Evolutionary conservation across 2,329 filamentous ascomycete genomes (phyloP), one percentile per base, ranked within the genome.

Genomic region (Hymenoscyphus repandus): DNA sequence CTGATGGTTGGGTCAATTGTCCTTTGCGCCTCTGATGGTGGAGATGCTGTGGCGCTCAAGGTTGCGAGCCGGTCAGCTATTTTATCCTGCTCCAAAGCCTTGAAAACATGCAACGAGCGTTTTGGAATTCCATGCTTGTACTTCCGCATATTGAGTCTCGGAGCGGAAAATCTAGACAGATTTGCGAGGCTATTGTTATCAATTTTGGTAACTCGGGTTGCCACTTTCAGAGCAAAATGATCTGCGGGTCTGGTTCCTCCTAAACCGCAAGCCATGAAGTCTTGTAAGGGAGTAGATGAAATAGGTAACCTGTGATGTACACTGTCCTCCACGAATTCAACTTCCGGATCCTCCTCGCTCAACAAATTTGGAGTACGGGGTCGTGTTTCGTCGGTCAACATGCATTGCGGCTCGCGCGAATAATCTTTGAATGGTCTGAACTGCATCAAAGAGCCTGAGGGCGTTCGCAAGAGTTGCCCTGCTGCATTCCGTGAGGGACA

Each of bases 221-320:
- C 52, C 13, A 83, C 79, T 2, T 75, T 69, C 0, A 84, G 68
- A 37, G 75, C 70, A 52, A 85, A 85, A 55, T 85, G 81, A 55
- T 85, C 82, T n/a, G 83, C 80, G 0, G 82, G 81, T 22, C 74
- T 67, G 0, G 82, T 75, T 12, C 79, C 79, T 5, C 78, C 80
- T 0, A 85, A 63, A 1, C 82, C 82, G 41, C 74, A 82, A 0
- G 78, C 76, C 52, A 82, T 77, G 2, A 86, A 64, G 69, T 60
- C 2, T 66, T 60, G 59, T 4, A 58, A 56, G 20, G 53, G 51
- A 10, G 22, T 42, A 12, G 43, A 46, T 15, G 55, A 50, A 18
- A 27, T 27, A 7, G 45, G 40, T 11, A 51, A 46, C 11, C 51
- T 48, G 4, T 43, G 34, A 9, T 47, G 58, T 36, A 32, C 39